phyloP scores from a whole-genome alignment of 495 filamentous ascomycete species.

The Penicillium goetzii region DNA sequence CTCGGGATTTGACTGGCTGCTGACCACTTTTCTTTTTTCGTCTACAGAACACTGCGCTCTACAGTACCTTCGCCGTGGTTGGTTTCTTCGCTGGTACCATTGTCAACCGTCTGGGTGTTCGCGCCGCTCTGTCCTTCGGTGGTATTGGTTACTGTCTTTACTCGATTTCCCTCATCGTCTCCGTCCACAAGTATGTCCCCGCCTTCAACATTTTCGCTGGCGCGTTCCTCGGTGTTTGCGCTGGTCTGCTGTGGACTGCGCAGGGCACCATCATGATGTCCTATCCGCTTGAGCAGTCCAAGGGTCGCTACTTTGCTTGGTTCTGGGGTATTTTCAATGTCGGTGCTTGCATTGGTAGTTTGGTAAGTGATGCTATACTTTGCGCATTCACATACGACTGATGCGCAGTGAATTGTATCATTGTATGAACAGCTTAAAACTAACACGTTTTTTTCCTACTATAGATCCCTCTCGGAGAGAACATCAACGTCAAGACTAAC shows the following conservation, averaged over 20 bases:
- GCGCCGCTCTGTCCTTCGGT: conserved; percentile 46
- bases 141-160: conserved; percentile 54
- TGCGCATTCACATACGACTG: not conserved
- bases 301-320: conserved; percentile 54
- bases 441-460: conserved; percentile 9
- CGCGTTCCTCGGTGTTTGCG: conserved; percentile 51
- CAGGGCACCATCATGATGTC: conserved; percentile 60
- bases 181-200: conserved; percentile 69
- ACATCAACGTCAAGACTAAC: conserved; percentile 42
- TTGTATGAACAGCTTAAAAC: not conserved
- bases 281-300: conserved; percentile 50
- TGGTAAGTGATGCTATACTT: conserved; percentile 33
- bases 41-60: conserved; percentile 59
- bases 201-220: conserved; percentile 76
- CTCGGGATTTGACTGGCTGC: not conserved
- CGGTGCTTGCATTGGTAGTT: conserved; percentile 52
- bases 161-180: conserved; percentile 53
- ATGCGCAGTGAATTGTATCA: not conserved
- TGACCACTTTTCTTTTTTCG: not conserved
- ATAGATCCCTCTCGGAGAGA: conserved; percentile 49
- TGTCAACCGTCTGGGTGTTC: conserved; percentile 51
- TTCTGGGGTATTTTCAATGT: conserved; percentile 61
- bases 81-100: conserved; percentile 59
- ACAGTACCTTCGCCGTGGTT: conserved; percentile 59
- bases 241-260: conserved; percentile 54